Evolutionary conservation across 176 grass and related monocot genomes (phyloP), one percentile per base, ranked within the genome.

Genomic region (Rhipidocladum racemiflorum): DNA sequence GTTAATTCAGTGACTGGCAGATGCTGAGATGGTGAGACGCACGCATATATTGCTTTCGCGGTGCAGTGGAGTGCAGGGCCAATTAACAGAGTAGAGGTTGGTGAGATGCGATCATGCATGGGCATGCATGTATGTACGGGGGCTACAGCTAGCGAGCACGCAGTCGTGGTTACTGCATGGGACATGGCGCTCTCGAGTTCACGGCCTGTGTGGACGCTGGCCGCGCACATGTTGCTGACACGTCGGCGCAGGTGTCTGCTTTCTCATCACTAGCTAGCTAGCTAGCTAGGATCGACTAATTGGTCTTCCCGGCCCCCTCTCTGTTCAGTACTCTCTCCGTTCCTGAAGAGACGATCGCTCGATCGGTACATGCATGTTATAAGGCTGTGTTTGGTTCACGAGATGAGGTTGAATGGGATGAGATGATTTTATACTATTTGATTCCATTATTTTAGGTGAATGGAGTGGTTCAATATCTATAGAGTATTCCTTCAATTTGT

Each of bases 181-280:
- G n/a, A n/a, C 30, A 34, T 34, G 54, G 15, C 51, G 48, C 17
- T 30, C 21, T 77, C 61, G 63, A 65, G 27, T 76, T 62, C 69
- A 7, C 30, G 42, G 27, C 70, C 70, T 68, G 42, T 25, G 78
- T 2, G 14, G 55, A 35, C 71, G 29, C 42, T 81, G 24, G 72
- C 11, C 39, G 16, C 60, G 67, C 61, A 72, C 86, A 45, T 78
- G 65, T 35, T 59, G 46, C 45, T 7, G 46, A 46, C 72, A 57
- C 43, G 79, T 85, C 49, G 83, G 45, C 69, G 17, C 7, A 28
- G 16, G 42, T 49, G 69, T 9, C 40, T 72, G 25, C 25, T 50
- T 72, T 27, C 24, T 29, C 13, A n/a, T 71, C 43, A 46, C 43
- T 17, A 49, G 43, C 13, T 28, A 70, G 12, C 42, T 72, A 59